phyloP scores from a whole-genome alignment of 2,329 filamentous ascomycete species.

The Aurifilum marmelostoma region DNA sequence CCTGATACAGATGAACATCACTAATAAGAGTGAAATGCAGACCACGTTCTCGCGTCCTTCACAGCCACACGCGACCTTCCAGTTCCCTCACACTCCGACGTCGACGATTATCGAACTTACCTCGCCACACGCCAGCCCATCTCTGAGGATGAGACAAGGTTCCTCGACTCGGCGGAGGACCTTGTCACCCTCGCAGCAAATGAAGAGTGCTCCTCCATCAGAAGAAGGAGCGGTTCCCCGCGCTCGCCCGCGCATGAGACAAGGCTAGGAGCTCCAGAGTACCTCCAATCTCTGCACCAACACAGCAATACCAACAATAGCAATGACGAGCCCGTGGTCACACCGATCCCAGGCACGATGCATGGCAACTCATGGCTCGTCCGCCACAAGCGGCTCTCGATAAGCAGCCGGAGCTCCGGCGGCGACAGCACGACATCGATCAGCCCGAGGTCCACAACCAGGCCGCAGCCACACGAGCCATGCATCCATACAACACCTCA shows the following conservation, averaged over 20 bases:
- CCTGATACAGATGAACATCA: no score
- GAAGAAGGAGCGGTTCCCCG: not conserved
- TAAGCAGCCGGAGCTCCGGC: conserved; percentile 19
- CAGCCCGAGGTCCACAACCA: not conserved
- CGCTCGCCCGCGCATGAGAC: not conserved
- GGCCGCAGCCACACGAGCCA: not conserved
- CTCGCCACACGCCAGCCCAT: conserved; percentile 57
- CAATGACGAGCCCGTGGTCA: conserved; percentile 4
- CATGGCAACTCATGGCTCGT: conserved; percentile 26
- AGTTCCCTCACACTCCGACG: conserved; percentile 49
- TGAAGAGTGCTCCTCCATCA: conserved; percentile 6
- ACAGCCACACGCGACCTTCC: conserved; percentile 54
- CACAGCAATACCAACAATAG: not conserved
- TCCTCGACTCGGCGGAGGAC: conserved; percentile 59
- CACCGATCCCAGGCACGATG: conserved; percentile 25
- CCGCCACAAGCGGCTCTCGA: conserved; percentile 19
- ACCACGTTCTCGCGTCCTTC: conserved; percentile 63
- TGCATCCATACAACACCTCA: not conserved
- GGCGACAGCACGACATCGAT: conserved; percentile 1
- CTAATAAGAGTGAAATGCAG: conserved; percentile 40
- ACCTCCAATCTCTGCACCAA: conserved; percentile 12
- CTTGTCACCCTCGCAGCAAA: conserved; percentile 48
- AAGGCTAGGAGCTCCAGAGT: not conserved
- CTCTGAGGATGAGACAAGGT: conserved; percentile 60
- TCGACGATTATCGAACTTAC: conserved; percentile 55